A percentile compares a stretch with the other conserved stretches of the same genome.
These are phyloP conservation scores for Emericellopsis terricola DNA, from an alignment of 495 filamentous ascomycete genomes.

Conservation along the genomic window DNA sequence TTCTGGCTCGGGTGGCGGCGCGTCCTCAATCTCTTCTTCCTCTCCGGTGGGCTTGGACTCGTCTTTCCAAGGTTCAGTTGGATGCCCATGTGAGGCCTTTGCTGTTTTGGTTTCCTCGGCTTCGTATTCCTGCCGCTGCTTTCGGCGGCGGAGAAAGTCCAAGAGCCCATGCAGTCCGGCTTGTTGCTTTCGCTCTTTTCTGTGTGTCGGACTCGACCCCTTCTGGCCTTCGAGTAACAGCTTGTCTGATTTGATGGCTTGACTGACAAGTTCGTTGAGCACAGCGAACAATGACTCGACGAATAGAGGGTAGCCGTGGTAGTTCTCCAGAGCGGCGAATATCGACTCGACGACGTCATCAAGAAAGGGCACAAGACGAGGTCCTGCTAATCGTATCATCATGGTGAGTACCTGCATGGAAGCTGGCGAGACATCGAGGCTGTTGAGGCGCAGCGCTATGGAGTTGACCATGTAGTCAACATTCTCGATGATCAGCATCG, in stretches of 20 bases:
- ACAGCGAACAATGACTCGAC: conserved; percentile 76
- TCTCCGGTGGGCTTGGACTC: conserved; percentile 4
- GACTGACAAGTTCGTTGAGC: conserved; percentile 61
- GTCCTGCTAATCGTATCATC: conserved; percentile 82
- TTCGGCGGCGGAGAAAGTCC: neutral
- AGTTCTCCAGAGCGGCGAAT: conserved; percentile 78
- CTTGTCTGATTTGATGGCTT: conserved; percentile 48
- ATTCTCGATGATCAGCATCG: conserved; percentile 73
- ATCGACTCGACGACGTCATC: conserved; percentile 82
- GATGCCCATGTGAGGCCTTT: conserved; percentile 2
- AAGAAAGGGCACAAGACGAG: conserved; percentile 65
- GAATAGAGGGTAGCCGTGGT: conserved; percentile 79
- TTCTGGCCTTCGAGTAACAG: conserved; percentile 23
- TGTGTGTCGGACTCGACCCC: conserved; percentile 16
- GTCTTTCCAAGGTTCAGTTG: conserved; percentile 7
- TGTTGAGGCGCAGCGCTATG: conserved; percentile 73
- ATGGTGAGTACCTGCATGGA: conserved; percentile 82
- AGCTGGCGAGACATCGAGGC: conserved; percentile 77
- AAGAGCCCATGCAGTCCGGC: neutral
- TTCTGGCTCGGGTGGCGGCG: conserved; percentile 21
- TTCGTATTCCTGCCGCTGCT: conserved; percentile 1
- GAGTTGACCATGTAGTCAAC: conserved; percentile 95
- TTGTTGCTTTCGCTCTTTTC: conserved; percentile 7
- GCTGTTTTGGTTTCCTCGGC: neutral
- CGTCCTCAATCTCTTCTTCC: conserved; percentile 5